Conservation (phyloP, 176 grass and related monocot genomes). For the Dactylis glomerata region DNA sequence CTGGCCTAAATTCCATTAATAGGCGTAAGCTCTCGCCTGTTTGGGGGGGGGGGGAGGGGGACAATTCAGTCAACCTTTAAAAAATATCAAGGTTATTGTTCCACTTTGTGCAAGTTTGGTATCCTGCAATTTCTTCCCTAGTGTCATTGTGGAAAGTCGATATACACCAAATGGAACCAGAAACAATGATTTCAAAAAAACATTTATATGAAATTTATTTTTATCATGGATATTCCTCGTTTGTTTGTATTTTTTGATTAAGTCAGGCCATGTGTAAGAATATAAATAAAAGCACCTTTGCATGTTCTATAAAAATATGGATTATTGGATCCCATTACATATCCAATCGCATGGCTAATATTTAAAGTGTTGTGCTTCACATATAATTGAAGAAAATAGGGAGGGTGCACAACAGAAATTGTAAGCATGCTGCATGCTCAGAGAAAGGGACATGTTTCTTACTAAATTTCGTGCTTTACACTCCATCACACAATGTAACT, state of each 20-base stretch:
- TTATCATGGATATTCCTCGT: too few relatives aligned
- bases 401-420: neutral
- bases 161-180: too few relatives aligned
- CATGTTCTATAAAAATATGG: neutral
- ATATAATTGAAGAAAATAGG: neutral
- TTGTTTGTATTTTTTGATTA: neutral
- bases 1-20: too few relatives aligned
- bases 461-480: neutral
- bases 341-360: neutral
- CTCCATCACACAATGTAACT: neutral
- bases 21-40: too few relatives aligned
- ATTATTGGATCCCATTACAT: neutral
- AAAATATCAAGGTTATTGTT: too few relatives aligned
- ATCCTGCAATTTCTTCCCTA: neutral
- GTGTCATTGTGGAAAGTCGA: too few relatives aligned
- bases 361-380: neutral
- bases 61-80: too few relatives aligned
- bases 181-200: too few relatives aligned
- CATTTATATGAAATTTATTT: too few relatives aligned
- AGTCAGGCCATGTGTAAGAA: neutral
- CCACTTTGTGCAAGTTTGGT: neutral
- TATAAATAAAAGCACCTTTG: neutral
- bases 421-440: too few relatives aligned
- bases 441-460: neutral
- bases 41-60: too few relatives aligned